These are phyloP conservation scores for Anisodus acutangulus DNA, from an alignment of 257 asterid species.

Conservation along the genomic window DNA sequence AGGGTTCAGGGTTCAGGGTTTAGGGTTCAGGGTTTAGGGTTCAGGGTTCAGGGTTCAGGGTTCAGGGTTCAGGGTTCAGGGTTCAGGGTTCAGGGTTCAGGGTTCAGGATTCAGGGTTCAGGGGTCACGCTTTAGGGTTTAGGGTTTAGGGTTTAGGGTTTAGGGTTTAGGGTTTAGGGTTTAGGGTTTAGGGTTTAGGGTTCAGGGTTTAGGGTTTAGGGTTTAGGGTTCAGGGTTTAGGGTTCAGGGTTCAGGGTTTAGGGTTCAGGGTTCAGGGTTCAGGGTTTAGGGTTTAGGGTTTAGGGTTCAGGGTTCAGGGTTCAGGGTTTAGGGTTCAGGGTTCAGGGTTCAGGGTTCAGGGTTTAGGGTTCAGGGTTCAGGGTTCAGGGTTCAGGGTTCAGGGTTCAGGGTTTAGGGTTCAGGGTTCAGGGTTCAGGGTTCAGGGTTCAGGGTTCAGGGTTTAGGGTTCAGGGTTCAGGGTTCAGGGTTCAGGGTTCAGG, in stretches of 20 bases:
- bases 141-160: conserved; percentile 8
- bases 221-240: conserved; percentile 28
- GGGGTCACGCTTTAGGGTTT: neutral
- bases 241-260: conserved; percentile 21
- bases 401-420: conserved; percentile 31
- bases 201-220: conserved; percentile 20
- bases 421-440: conserved; percentile 27
- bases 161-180: conserved; percentile 24
- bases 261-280: conserved; percentile 31
- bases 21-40: conserved; percentile 26
- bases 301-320: conserved; percentile 26
- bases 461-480: conserved; percentile 22
- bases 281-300: conserved; percentile 35
- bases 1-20: conserved; percentile 29
- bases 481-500: conserved; percentile 24
- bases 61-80: conserved; percentile 29
- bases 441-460: neutral
- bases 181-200: conserved; percentile 31
- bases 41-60: conserved; percentile 28
- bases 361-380: conserved; percentile 22
- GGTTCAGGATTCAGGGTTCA: too few relatives aligned
- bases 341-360: conserved; percentile 16
- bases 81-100: conserved; percentile 17
- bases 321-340: conserved; percentile 23
- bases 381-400: conserved; percentile 27